Conservation (phyloP, 352 stramenopile species). For the Pythium brachiatum region DNA sequence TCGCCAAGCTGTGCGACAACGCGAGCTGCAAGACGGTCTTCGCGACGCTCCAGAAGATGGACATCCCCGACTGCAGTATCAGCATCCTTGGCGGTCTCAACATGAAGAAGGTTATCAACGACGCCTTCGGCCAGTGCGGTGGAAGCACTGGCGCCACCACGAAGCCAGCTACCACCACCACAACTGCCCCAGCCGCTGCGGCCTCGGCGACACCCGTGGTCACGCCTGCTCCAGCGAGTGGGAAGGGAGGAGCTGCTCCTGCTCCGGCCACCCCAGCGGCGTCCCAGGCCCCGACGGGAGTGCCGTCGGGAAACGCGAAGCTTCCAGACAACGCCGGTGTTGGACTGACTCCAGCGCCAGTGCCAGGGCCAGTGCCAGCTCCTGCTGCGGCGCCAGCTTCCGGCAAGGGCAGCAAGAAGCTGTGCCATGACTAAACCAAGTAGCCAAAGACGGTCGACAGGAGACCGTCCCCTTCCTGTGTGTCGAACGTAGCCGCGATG, state of each 20-base stretch:
- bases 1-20: slow-evolving; percentile 31
- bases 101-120: slow-evolving; percentile 34
- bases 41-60: slow-evolving; percentile 31
- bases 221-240: slow-evolving; percentile 1
- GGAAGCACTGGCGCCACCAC: background rate
- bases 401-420: slow-evolving; percentile 14
- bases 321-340: background rate
- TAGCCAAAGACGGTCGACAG: background rate
- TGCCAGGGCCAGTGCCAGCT: background rate
- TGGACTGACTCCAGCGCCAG: background rate
- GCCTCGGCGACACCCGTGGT: background rate
- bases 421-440: slow-evolving; percentile 20
- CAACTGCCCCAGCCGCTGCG: slow-evolving; percentile 5
- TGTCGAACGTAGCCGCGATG: slow-evolving; percentile 1
- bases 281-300: background rate
- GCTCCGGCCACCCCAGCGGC: background rate
- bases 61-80: slow-evolving; percentile 42
- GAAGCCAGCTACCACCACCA: background rate
- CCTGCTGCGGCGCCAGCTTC: background rate
- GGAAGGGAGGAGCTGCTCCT: slow-evolving; percentile 4
- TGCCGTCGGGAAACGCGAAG: slow-evolving; percentile 6
- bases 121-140: slow-evolving; percentile 22
- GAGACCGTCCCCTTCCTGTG: background rate
- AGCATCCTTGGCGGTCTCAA: slow-evolving; percentile 42
- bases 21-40: slow-evolving; percentile 28